phyloP scores from a whole-genome alignment of 805 yeast genomes.

The Hanseniaspora meyeri region DNA sequence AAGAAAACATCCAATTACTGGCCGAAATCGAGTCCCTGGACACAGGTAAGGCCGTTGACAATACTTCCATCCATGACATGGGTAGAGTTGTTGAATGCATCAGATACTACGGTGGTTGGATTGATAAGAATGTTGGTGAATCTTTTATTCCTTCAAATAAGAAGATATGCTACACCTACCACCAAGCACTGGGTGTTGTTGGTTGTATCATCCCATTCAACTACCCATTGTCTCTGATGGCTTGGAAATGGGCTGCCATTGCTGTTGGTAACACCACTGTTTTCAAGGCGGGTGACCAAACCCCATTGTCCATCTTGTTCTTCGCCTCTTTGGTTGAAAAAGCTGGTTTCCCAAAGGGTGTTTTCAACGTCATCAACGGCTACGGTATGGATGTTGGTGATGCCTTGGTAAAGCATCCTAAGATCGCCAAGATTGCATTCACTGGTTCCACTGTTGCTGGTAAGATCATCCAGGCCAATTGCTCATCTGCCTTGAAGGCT shows the following conservation, averaged over 20 bases:
- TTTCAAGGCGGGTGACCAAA: constrained; percentile 62
- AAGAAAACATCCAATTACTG: constrained; percentile 49
- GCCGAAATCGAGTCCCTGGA: constrained; percentile 70
- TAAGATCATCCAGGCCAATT: constrained; percentile 46
- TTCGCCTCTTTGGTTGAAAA: constrained; percentile 45
- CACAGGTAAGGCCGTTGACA: constrained; percentile 64
- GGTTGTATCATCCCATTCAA: constrained; percentile 67
- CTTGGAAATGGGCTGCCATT: constrained; percentile 72
- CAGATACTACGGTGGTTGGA: constrained; percentile 76
- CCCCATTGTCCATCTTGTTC: constrained; percentile 57
- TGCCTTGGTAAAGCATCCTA: constrained; percentile 48
- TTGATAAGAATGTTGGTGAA: constrained; percentile 64
- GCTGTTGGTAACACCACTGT: constrained; percentile 68
- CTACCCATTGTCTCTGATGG: constrained; percentile 57
- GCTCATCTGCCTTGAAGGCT: constrained; percentile 48
- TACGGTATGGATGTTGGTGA: constrained; percentile 60
- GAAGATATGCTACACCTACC: constrained; percentile 54
- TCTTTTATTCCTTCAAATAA: constrained; percentile 19
- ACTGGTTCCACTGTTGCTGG: constrained; percentile 64
- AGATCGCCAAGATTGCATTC: constrained; percentile 47
- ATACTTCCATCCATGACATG: constrained; percentile 54
- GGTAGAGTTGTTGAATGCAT: constrained; percentile 49
- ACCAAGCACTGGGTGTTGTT: constrained; percentile 55
- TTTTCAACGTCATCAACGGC: constrained; percentile 59
- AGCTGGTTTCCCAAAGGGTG: constrained; percentile 71